Conservation (phyloP, 2,329 filamentous ascomycete genomes). For the Xylogone sp. region DNA sequence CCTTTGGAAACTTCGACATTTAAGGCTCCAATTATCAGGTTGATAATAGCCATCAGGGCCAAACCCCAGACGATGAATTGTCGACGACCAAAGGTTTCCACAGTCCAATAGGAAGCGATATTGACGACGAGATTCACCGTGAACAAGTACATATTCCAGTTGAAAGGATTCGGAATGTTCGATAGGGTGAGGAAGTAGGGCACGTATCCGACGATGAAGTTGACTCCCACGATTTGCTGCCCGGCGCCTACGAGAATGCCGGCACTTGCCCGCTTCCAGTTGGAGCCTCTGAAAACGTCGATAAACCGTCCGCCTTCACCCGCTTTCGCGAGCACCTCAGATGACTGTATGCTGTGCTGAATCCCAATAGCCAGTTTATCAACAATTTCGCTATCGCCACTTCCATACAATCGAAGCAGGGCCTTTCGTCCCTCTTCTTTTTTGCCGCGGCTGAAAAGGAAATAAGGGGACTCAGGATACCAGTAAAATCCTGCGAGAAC, state of each 20-base stretch:
- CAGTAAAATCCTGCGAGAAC: neutral
- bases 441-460: neutral
- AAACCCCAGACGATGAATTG: conserved; percentile 59
- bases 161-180: no score
- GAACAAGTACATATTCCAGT: neutral
- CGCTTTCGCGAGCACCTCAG: neutral
- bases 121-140: neutral
- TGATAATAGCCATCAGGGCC: conserved; percentile 1
- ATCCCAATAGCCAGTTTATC: neutral
- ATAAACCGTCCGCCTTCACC: neutral
- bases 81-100: neutral
- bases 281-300: neutral
- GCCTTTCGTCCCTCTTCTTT: neutral
- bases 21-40: conserved; percentile 3
- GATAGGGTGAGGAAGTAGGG: neutral
- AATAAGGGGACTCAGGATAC: neutral
- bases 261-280: neutral
- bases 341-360: neutral
- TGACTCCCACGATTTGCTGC: neutral
- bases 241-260: neutral
- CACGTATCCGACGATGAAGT: neutral
- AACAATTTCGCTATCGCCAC: neutral
- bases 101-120: neutral
- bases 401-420: neutral
- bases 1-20: no score